Base-by-base conservation (phyloP, 129 eudicot genomes). In the Logfia minima region DNA sequence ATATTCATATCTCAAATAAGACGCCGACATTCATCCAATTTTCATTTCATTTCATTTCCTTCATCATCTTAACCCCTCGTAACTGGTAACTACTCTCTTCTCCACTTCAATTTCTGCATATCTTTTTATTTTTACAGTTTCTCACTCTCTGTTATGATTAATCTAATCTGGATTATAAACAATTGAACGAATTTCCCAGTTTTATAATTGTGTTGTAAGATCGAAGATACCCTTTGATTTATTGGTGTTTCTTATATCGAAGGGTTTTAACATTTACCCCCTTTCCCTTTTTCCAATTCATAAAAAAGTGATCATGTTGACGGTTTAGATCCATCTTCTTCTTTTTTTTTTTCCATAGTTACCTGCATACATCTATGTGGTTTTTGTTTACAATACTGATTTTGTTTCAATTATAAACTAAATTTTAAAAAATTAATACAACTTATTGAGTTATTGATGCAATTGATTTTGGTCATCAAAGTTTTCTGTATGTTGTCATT, bases 1-100 rank as follows among this genome's bases (percentile, higher is more conserved):
- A 39, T 39, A 39, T 39, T 39, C 66, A 56, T 77, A 66, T 77
- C 80, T 77, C 39, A 52, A 66, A 66, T 6, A 52, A 76, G 55
- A 66, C 80, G 74, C 80, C 66, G 34, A 39, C 66, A 29, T 52
- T 56, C 80, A 29, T 66, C 23, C 21, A 19, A n/a, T 14, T n/a
- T 31, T 28, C 37, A 63, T 66, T 18, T 66, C 37, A 63, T 66
- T 18, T 66, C 48, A 13, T 6, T 63, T 26, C 68, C 4, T 24
- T 10, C 29, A 75, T 61, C 78, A 75, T 58, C 63, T 14, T 22
- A 58, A 58, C 45, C 62, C 63, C 62, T 14, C 29, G 5, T 10
- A 48, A 48, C 66, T 39, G 74, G 80, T 77, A 34, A 32, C 29
- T 76, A 53, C 34, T 48, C 21, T 68, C 63, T 58, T 48, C 55